These are phyloP conservation scores for Phytophthora aleatoria DNA, from an alignment of 352 stramenopile genomes.

Conservation along the genomic window DNA sequence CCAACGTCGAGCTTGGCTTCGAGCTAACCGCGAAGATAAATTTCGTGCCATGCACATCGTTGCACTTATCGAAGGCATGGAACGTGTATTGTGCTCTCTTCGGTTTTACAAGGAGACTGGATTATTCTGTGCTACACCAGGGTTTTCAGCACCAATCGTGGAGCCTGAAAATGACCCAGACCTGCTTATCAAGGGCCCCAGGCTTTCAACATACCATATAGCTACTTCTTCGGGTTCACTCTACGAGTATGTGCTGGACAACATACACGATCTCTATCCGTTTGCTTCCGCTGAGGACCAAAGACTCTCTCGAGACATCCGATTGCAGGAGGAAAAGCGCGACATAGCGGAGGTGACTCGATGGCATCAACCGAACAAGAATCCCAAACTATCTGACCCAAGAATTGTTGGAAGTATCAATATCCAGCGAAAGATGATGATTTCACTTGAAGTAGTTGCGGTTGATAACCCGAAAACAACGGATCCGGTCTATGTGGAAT, in stretches of 20 bases:
- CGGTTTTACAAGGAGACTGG: constrained; percentile 55
- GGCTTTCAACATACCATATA: constrained; percentile 57
- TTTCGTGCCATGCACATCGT: constrained; percentile 73
- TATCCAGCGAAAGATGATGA: constrained; percentile 15
- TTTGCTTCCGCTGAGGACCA: constrained; percentile 44
- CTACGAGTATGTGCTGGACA: constrained; percentile 71
- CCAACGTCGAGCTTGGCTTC: constrained; percentile 38
- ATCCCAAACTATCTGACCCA: constrained; percentile 1
- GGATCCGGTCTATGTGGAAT: constrained; percentile 37
- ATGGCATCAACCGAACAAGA: constrained; percentile 35
- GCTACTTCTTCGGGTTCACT: constrained; percentile 32
- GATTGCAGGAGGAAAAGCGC: constrained; percentile 47
- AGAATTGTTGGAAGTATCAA: neutral
- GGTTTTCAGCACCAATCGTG: constrained; percentile 52
- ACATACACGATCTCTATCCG: constrained; percentile 56
- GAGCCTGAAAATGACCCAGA: constrained; percentile 44
- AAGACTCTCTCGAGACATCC: constrained; percentile 46
- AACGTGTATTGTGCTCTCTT: constrained; percentile 54
- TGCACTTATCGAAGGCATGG: constrained; percentile 39
- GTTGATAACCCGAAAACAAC: constrained; percentile 31
- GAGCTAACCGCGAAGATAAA: constrained; percentile 55
- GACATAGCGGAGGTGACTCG: constrained; percentile 32
- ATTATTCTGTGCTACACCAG: constrained; percentile 58
- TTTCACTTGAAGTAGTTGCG: constrained; percentile 37
- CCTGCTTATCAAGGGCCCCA: constrained; percentile 35